Evolutionary conservation across 1,284 basidiomycete species (phyloP).

Genomic region (Xerocomus subilludens): DNA sequence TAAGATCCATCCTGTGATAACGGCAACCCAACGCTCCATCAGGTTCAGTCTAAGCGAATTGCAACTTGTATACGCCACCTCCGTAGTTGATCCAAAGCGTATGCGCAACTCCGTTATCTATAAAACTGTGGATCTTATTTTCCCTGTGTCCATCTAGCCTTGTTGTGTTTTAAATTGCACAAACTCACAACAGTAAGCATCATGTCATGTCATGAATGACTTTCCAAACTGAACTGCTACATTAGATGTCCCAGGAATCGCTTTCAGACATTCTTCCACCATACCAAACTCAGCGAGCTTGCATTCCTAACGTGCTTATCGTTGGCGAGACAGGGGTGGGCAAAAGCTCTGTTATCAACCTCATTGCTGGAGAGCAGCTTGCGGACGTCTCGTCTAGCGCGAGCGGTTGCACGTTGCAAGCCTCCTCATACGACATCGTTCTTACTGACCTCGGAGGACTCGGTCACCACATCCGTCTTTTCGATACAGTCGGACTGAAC

Average conservation of each 20-base stretch:
- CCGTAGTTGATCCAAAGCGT: not conserved
- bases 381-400: conserved; percentile 36
- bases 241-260: conserved; percentile 24
- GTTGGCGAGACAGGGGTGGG: conserved; percentile 45
- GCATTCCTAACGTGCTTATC: conserved; percentile 39
- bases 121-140: conserved; percentile 31
- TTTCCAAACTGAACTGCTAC: conserved; percentile 4
- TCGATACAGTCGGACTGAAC: conserved; percentile 43
- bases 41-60: not conserved
- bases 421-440: conserved; percentile 36
- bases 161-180: not conserved
- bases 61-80: conserved; percentile 1
- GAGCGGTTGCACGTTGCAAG: conserved; percentile 35
- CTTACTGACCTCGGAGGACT: conserved; percentile 26
- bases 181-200: conserved; percentile 28
- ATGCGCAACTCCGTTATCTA: conserved; percentile 14
- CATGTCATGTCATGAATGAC: not conserved
- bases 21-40: conserved; percentile 25
- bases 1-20: conserved; percentile 3
- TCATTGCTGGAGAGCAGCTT: conserved; percentile 37
- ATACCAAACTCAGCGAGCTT: conserved; percentile 24
- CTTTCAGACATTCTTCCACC: conserved; percentile 6
- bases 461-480: conserved; percentile 37
- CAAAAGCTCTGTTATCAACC: conserved; percentile 47
- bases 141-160: not conserved